These are phyloP conservation scores for Physcomitrellopsis africana DNA, from an alignment of 225 moss, liverwort and hornwort species.

Conservation along the genomic window DNA sequence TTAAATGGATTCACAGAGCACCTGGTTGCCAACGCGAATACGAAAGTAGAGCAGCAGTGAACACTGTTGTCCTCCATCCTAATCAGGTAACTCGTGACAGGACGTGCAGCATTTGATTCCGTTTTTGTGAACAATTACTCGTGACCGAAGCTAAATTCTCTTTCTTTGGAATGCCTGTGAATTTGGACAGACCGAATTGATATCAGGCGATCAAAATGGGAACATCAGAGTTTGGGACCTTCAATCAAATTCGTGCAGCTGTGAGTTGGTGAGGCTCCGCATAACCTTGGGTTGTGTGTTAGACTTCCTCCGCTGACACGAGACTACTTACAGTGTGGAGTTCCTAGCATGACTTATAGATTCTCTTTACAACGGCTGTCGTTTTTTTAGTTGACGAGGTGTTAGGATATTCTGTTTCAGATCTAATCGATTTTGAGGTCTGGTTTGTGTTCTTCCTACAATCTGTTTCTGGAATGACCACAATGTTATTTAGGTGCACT, in stretches of 20 bases:
- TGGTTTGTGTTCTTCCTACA: constrained; percentile 15
- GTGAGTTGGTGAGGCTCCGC: constrained; percentile 71
- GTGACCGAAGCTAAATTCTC: constrained; percentile 25
- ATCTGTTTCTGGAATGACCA: background rate
- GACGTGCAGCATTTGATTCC: constrained; percentile 12
- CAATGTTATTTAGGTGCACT: constrained; percentile 8
- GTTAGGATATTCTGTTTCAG: background rate
- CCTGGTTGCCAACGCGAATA: constrained; percentile 90
- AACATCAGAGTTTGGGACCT: constrained; percentile 99
- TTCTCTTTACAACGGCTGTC: background rate
- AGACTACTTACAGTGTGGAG: background rate
- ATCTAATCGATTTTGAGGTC: background rate
- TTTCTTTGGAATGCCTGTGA: constrained; percentile 12
- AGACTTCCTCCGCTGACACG: background rate
- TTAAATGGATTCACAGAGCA: constrained; percentile 51
- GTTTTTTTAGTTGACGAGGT: background rate
- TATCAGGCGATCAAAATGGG: constrained; percentile 98
- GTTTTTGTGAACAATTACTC: background rate
- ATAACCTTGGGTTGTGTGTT: constrained; percentile 16
- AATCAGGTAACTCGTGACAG: constrained; percentile 60
- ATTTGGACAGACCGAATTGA: constrained; percentile 76
- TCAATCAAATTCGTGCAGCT: constrained; percentile 91
- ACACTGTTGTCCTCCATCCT: constrained; percentile 95
- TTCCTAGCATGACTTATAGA: background rate
- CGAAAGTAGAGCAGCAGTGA: constrained; percentile 95